Base-by-base conservation (phyloP, 116 monocot genomes). In the Iris pallida region DNA sequence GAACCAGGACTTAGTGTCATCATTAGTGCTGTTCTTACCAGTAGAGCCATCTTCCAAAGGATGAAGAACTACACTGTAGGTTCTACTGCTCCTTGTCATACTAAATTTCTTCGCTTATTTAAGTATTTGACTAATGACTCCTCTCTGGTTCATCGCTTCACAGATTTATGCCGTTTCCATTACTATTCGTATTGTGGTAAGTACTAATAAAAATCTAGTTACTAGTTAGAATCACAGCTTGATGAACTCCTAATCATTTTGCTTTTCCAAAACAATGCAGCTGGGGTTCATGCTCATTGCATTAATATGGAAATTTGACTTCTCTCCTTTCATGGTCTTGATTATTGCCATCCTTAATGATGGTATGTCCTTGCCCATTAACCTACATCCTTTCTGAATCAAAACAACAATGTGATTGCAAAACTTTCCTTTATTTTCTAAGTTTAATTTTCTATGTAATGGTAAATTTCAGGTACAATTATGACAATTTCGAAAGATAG, bases 401-500 rank as follows among this genome's bases (percentile, higher is more conserved):
- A 15, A 53, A 41, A 41, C n/a, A 47, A 17, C 19, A 19, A 8
- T 20, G 12, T 4, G 10, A 18, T 1, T 47, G 6, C 4, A 52
- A 10, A 52, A 14, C 6, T 8, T 10, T 10, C 14, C 8, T 52
- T 52, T 52, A 3, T 8, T 30, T 30, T 30, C 30, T 0, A 30
- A 30, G 30, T 30, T 30, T 30, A 30, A 30, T 30, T 30, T 61
- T n/a, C 11, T 14, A 49, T 45, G 30, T 56, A 14, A 59, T 46
- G 14, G n/a, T 9, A 47, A 20, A 61, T 47, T 59, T 45, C 54
- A 94, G 94, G 94, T 70, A 95, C 95, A 42, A 95, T 95, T 43
- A 95, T 95, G 95, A 95, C 95, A 6, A 95, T 95, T 64, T 95
- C 95, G 1, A 95, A 95, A 61, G 95, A 95, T 71, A 68, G 95